phyloP scores from a whole-genome alignment of 768 basidiomycete species.

The Trametes punicea region DNA sequence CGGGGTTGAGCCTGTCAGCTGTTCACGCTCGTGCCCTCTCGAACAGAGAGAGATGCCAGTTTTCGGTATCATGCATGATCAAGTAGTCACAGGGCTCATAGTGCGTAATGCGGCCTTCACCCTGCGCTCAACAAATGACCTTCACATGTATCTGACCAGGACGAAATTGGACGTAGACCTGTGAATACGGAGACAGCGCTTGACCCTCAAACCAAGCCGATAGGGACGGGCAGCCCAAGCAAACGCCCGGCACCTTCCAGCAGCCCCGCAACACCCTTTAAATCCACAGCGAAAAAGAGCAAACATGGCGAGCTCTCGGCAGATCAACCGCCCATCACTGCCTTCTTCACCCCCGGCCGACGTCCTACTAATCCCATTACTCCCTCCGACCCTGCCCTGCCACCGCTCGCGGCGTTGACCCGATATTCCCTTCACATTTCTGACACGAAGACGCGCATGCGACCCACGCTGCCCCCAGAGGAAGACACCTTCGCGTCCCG shows the following conservation, averaged over 20 bases:
- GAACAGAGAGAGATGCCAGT: conserved; percentile 84
- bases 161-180: conserved; percentile 42
- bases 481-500: conserved; percentile 57
- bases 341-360: conserved; percentile 21
- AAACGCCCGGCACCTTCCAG: conserved; percentile 13
- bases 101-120: conserved; percentile 39
- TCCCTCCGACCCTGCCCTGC: background rate
- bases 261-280: conserved; percentile 22
- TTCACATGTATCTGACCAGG: conserved; percentile 33
- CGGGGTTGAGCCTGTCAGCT: background rate
- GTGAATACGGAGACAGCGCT: background rate
- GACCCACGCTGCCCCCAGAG: conserved; percentile 47
- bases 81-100: conserved; percentile 71
- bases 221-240: conserved; percentile 3
- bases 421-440: conserved; percentile 41
- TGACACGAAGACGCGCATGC: conserved; percentile 70
- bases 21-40: conserved; percentile 6
- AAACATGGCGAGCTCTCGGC: conserved; percentile 19
- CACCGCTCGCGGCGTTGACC: background rate
- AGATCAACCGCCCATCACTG: conserved; percentile 20
- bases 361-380: background rate
- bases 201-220: background rate
- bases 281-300: conserved; percentile 30
- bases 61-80: conserved; percentile 65
- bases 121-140: background rate